Evolutionary conservation across 1,139 yeast species (phyloP).

Genomic region (Yamadazyma membranifaciens): DNA sequence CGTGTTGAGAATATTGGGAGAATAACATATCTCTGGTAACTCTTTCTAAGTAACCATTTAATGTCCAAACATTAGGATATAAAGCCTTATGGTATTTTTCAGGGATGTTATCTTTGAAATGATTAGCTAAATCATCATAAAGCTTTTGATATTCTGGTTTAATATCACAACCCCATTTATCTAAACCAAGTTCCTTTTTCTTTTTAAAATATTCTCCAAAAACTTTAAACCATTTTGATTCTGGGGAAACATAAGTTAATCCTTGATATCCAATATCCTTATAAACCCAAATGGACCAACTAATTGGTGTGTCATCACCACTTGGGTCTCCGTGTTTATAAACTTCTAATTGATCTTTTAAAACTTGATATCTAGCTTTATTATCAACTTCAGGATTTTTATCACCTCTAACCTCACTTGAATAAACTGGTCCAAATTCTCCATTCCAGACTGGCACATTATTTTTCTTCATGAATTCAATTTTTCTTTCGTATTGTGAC

Average conservation of each 20-base stretch:
- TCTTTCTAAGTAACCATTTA: slow-evolving; percentile 32
- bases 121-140: slow-evolving; percentile 30
- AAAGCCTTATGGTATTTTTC: slow-evolving; percentile 27
- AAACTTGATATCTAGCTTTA: slow-evolving; percentile 34
- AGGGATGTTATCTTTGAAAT: slow-evolving; percentile 34
- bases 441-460: slow-evolving; percentile 53
- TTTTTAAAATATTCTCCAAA: slow-evolving; percentile 39
- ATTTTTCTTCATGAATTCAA: slow-evolving; percentile 36
- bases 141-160: slow-evolving; percentile 33
- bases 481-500: slow-evolving; percentile 36
- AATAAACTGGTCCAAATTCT: slow-evolving; percentile 50
- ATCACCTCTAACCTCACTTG: slow-evolving; percentile 40
- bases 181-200: slow-evolving; percentile 43
- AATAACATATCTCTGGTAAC: slow-evolving; percentile 40
- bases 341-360: slow-evolving; percentile 41
- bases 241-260: slow-evolving; percentile 40
- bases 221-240: slow-evolving; percentile 38
- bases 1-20: slow-evolving; percentile 39
- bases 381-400: slow-evolving; percentile 32
- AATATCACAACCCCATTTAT: slow-evolving; percentile 47
- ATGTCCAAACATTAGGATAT: slow-evolving; percentile 38
- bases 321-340: slow-evolving; percentile 44
- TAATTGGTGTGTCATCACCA: slow-evolving; percentile 40
- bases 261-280: slow-evolving; percentile 52
- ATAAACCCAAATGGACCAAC: slow-evolving; percentile 53